Conservation (phyloP, 2,329 filamentous ascomycete species). For the Aspergillus sp. region DNA sequence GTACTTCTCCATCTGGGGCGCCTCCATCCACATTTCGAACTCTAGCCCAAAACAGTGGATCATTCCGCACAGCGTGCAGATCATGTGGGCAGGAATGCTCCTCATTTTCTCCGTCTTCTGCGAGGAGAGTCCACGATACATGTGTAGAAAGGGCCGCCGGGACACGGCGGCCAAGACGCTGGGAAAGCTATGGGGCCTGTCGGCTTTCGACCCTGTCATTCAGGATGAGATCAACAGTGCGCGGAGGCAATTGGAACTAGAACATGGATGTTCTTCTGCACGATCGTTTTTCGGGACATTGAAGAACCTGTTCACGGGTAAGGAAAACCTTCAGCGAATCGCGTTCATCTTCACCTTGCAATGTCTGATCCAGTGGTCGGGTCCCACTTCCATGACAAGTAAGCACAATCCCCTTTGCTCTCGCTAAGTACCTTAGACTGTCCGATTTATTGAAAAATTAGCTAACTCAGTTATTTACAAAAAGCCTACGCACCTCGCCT, state of each 20-base stretch:
- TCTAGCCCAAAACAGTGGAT: no score
- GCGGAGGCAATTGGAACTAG: conserved; percentile 4
- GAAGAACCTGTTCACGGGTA: neutral
- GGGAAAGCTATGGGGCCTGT: conserved; percentile 46
- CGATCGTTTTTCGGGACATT: neutral
- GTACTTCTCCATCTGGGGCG: neutral
- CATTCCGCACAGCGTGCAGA: conserved; percentile 66
- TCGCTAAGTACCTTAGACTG: no score
- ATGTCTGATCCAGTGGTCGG: conserved; percentile 69
- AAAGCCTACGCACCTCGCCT: conserved; percentile 66
- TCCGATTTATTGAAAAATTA: no score
- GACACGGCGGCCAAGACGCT: conserved; percentile 45
- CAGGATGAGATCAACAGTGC: conserved; percentile 10
- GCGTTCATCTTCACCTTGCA: conserved; percentile 51
- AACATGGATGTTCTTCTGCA: neutral
- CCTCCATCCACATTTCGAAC: no score
- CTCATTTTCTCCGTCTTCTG: conserved; percentile 64
- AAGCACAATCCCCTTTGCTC: no score
- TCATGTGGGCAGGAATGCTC: conserved; percentile 69
- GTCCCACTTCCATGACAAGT: conserved; percentile 65
- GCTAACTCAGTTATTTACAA: no score
- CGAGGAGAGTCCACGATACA: conserved; percentile 63
- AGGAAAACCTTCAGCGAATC: neutral
- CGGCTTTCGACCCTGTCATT: conserved; percentile 17
- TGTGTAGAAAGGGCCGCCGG: conserved; percentile 60